phyloP scores from a whole-genome alignment of 2,329 filamentous ascomycete genomes.

The Beauveria rudraprayagi region DNA sequence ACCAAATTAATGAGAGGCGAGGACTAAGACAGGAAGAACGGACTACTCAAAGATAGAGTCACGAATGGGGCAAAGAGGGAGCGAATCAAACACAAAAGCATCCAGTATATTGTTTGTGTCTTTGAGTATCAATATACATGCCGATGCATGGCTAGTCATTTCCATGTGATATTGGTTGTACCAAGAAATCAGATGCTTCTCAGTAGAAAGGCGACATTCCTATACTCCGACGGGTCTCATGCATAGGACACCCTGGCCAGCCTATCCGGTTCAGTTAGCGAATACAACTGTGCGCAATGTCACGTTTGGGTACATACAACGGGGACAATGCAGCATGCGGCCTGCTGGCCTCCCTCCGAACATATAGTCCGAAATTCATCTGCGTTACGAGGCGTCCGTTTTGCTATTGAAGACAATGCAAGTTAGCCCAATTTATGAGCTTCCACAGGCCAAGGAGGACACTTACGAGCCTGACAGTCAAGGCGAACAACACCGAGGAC shows the following conservation, averaged over 20 bases:
- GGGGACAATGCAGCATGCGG: constrained; percentile 45
- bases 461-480: constrained; percentile 26
- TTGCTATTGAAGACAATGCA: background rate
- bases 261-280: background rate
- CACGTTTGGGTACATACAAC: constrained; percentile 19
- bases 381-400: background rate
- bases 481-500: constrained; percentile 39
- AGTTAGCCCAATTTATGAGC: background rate
- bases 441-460: no score
- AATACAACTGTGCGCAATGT: background rate
- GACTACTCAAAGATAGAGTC: accelerated
- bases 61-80: background rate
- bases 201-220: no score
- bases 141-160: background rate
- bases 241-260: background rate
- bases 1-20: no score
- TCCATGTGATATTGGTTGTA: no score
- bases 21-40: no score
- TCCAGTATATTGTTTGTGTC: background rate
- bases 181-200: no score
- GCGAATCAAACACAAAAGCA: no score
- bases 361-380: constrained; percentile 23
- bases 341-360: constrained; percentile 36
- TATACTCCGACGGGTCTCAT: accelerated
- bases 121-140: background rate